Evolutionary conservation across 352 stramenopile genomes (phyloP).

Genomic region (Pythium guiyangense): DNA sequence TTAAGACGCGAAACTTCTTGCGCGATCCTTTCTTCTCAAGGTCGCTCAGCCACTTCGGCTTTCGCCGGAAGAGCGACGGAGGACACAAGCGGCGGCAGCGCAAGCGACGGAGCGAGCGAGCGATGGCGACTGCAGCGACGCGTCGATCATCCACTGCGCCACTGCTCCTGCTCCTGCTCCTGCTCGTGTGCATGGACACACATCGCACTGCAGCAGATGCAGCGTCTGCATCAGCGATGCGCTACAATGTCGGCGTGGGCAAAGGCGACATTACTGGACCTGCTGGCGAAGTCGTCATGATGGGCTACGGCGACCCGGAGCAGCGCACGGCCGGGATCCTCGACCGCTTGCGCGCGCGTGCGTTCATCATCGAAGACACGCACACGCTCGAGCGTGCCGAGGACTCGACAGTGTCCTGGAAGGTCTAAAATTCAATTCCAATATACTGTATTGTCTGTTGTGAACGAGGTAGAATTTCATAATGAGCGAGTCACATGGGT

Average conservation of each 20-base stretch:
- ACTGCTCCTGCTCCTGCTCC: conserved; percentile 1
- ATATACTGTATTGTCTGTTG: too few relatives aligned
- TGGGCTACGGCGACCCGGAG: conserved; percentile 49
- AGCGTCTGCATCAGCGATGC: background rate
- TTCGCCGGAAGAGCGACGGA: too few relatives aligned
- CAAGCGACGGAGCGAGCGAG: too few relatives aligned
- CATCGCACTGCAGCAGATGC: background rate
- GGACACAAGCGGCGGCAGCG: too few relatives aligned
- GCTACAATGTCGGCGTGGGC: conserved; percentile 46
- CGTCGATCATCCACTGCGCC: background rate
- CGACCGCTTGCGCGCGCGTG: conserved; percentile 52
- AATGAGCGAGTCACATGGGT: too few relatives aligned
- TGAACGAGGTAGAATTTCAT: too few relatives aligned
- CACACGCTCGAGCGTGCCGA: too few relatives aligned
- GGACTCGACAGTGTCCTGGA: too few relatives aligned
- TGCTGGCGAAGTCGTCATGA: conserved; percentile 53
- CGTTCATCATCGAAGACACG: conserved; percentile 63
- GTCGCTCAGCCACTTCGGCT: too few relatives aligned
- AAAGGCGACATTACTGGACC: conserved; percentile 63
- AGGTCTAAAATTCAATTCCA: too few relatives aligned
- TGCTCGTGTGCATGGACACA: background rate
- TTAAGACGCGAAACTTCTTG: too few relatives aligned
- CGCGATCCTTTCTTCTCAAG: too few relatives aligned
- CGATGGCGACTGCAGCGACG: background rate
- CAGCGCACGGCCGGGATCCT: conserved; percentile 54